A percentile compares a stretch with the other conserved stretches of the same genome.
Evolutionary conservation across 2,329 filamentous ascomycete species (phyloP).

Genomic region (Aspergillus sp.): DNA sequence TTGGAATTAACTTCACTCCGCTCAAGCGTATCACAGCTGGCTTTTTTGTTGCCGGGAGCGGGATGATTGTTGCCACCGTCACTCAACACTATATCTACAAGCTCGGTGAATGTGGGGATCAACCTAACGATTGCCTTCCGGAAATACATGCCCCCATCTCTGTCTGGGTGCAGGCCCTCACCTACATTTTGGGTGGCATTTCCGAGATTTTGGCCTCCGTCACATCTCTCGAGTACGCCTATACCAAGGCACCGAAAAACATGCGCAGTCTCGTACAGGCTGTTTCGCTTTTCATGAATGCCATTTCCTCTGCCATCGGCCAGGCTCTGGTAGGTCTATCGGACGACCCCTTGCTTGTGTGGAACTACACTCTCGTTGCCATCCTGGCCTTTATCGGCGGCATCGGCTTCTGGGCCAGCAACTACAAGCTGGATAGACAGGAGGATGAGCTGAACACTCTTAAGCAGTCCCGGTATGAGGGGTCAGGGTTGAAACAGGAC

Average conservation of each 20-base stretch:
- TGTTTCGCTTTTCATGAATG: conserved; percentile 68
- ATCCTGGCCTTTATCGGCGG: conserved; percentile 64
- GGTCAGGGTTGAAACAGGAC: not conserved
- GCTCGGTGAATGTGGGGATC: conserved; percentile 58
- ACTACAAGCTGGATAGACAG: conserved; percentile 61
- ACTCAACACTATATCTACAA: conserved; percentile 59
- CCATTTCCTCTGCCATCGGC: conserved; percentile 66
- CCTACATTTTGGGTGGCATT: conserved; percentile 54
- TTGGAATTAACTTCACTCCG: conserved; percentile 51
- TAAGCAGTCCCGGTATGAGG: not conserved
- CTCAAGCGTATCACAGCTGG: conserved; percentile 54
- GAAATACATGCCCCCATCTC: conserved; percentile 57
- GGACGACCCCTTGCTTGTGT: conserved; percentile 65
- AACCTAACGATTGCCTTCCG: conserved; percentile 50
- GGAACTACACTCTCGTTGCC: conserved; percentile 70
- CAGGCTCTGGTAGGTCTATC: conserved; percentile 65
- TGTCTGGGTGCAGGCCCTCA: conserved; percentile 56
- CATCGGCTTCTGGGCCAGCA: conserved; percentile 65
- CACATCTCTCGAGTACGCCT: conserved; percentile 71
- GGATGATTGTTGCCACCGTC: conserved; percentile 52
- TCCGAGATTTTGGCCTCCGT: conserved; percentile 59
- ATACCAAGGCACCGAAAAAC: conserved; percentile 72
- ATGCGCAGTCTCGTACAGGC: conserved; percentile 69
- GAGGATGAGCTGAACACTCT: conserved; percentile 65
- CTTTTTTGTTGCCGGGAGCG: conserved; percentile 48